phyloP scores from a whole-genome alignment of 129 eudicot genomes.

The Erigeron canadensis region DNA sequence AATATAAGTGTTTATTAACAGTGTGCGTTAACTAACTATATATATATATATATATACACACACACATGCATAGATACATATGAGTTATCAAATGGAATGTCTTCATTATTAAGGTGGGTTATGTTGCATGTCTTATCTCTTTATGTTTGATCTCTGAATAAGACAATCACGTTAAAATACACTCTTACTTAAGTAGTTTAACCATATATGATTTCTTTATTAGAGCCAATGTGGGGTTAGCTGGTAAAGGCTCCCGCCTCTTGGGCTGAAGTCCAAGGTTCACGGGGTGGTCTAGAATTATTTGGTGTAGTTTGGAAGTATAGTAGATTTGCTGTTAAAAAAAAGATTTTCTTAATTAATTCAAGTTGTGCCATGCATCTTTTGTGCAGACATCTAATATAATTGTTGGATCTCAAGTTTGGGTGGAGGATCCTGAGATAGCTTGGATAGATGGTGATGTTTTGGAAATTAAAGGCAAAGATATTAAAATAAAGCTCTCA shows the following conservation, averaged over 20 bases:
- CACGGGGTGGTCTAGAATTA: no score
- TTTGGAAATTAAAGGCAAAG: constrained; percentile 63
- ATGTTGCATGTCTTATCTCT: background rate
- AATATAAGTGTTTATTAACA: background rate
- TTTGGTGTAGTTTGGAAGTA: no score
- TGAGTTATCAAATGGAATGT: background rate
- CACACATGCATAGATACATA: background rate
- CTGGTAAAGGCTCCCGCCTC: no score
- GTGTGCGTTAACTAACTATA: background rate
- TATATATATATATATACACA: background rate
- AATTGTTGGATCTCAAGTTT: constrained; percentile 82
- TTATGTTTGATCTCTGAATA: background rate
- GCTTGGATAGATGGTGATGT: constrained; percentile 98
- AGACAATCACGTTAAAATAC: background rate
- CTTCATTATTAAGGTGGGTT: background rate
- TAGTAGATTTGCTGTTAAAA: no score
- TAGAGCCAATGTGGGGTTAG: no score
- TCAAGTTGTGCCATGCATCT: background rate
- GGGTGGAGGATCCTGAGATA: constrained; percentile 93
- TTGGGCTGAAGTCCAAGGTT: no score
- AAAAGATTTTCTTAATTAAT: background rate
- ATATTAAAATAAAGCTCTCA: constrained; percentile 57
- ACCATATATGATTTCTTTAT: background rate
- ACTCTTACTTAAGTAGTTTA: background rate
- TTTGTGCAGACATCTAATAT: constrained; percentile 53